Evolutionary conservation across 2,329 filamentous ascomycete genomes (phyloP), one percentile per base, ranked within the genome.

Genomic region (Aspergillus fumigatiaffinis): DNA sequence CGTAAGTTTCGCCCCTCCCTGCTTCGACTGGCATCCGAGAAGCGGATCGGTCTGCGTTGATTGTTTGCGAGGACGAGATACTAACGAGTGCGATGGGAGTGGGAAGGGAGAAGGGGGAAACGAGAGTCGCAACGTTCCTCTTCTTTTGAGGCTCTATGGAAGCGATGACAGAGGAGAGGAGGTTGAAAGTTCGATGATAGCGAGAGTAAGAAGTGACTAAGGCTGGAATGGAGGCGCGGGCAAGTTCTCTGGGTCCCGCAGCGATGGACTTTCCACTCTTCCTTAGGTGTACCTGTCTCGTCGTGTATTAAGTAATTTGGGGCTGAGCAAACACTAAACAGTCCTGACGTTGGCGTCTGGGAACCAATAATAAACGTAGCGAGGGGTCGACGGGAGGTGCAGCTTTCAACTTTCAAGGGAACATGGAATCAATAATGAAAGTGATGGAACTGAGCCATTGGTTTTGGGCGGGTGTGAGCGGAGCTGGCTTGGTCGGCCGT

Each of bases 1-100:
- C 81, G 86, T 88, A 78, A 78, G 85, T 47, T 50, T 51, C 42
- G 58, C 55, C 60, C 55, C 53, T 56, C 58, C 50, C 62, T 32
- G 53, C 57, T 41, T 55, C 25, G 47, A 58, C 49, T 48, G 54
- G 26, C 3, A 17, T 21, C 17, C 28, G 8, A 10, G 17, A 23
- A 23, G 32, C 46, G 49, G 14, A 46, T 56, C 29, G 50, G 54
- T 49, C 32, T 44, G 21, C 56, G 54, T 47, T 23, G 21, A 2
- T 53, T 50, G 47, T 62, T 63, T 52, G 5, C 6, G 55, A 62
- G 55, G 44, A 55, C 50, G 49, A 49, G 29, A 56, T 63, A 60
- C 66, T 71, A 58, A 69, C 62, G 47, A 54, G 42, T 58, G 32
- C 53, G 50, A 50, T 35, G 32, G 12, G 12, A 42, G 25, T 26